Conservation (phyloP, 768 basidiomycete species). For the Serpula lacrymans region DNA sequence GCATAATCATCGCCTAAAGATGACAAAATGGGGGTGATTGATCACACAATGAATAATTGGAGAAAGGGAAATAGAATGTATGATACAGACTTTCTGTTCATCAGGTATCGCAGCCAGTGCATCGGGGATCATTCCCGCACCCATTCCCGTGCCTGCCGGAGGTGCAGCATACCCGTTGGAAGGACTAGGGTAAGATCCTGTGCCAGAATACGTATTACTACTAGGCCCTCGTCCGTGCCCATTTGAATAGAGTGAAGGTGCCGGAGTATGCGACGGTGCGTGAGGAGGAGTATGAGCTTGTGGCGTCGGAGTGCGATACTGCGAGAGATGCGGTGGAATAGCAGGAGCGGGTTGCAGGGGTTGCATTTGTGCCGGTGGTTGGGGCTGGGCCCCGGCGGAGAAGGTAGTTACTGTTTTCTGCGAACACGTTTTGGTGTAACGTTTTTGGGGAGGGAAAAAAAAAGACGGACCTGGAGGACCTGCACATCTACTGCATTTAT, state of each 20-base stretch:
- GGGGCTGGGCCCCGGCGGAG: constrained; percentile 18
- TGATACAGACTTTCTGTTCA: constrained; percentile 55
- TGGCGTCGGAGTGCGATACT: constrained; percentile 34
- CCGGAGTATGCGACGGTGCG: constrained; percentile 7
- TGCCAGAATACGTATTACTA: constrained; percentile 9
- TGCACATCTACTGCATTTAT: constrained; percentile 73
- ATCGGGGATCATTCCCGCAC: constrained; percentile 36
- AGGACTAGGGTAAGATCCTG: constrained; percentile 13
- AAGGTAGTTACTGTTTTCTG: constrained; percentile 66
- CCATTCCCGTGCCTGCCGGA: constrained; percentile 18
- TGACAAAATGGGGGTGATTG: neutral
- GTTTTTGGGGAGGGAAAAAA: neutral
- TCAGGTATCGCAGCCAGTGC: constrained; percentile 60
- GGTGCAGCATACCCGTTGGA: constrained; percentile 16
- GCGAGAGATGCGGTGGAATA: constrained; percentile 42
- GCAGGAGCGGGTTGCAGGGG: constrained; percentile 31
- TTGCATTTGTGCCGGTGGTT: constrained; percentile 21
- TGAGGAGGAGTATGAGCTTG: constrained; percentile 26
- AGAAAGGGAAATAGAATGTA: constrained; percentile 4
- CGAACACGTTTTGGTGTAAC: neutral
- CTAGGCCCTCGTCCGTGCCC: constrained; percentile 16
- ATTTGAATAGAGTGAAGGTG: constrained; percentile 13
- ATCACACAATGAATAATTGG: constrained; percentile 1
- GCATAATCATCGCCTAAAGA: constrained; percentile 66
- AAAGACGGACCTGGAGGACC: constrained; percentile 60